Base-by-base conservation (phyloP, 148 eudicot genomes). In the Cornus kousa region DNA sequence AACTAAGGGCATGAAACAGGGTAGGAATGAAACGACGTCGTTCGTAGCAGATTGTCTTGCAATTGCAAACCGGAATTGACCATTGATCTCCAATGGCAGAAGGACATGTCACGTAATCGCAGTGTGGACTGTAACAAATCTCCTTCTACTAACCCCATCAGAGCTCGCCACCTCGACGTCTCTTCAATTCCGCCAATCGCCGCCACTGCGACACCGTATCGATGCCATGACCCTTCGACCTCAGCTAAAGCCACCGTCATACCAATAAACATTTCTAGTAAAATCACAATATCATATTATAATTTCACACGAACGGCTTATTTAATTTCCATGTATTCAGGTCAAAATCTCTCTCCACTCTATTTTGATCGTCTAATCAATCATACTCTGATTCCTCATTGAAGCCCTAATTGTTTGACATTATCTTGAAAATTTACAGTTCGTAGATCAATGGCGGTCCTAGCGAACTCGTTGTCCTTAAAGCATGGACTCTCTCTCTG, bases 401-500 rank as follows among this genome's bases (percentile, higher is more conserved):
- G 35, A 62, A 22, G 8, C 73, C 50, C 24, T 67, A 62, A 73
- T 53, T 74, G 7, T 50, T 57, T 74, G 77, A 60, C 24, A 6
- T 9, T 8, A 62, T 67, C 28, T 71, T 67, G 22, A 17, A 66
- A 57, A 72, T 59, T 50, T 77, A 71, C 87, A 89, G 91, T 78
- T 77, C 75, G 86, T 22, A 81, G 92, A 87, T 83, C 83, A 77
- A 91, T 90, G 89, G 94, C 97, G 37, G 5, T 2, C 37, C 37
- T 35, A 2, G 4, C 48, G 48, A 43, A 43, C 48, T 43, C 8
- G 37, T 32, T 91, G 43, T 85, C 89, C 71, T 76, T 95, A 24
- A 95, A 86, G 84, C 92, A 86, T 57, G 92, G 92, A 22, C 53
- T 89, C 70, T 87, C 91, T 8, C 76, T 86, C 0, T 84, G 86